Base-by-base conservation (phyloP, 352 stramenopile genomes). In the Phytophthora syringae region DNA sequence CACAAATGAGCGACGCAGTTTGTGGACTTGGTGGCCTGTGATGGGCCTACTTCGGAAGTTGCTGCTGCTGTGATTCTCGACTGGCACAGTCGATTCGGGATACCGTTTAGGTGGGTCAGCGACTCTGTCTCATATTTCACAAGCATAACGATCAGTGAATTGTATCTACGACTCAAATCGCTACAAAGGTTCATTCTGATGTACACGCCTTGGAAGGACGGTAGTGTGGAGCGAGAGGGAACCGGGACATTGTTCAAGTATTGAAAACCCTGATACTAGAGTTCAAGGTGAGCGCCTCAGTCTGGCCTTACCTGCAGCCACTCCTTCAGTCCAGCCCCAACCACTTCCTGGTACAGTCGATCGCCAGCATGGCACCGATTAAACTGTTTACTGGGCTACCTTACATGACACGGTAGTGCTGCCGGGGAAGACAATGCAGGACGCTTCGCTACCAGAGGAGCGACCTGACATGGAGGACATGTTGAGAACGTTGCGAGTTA, bases 51-150 rank as follows among this genome's bases (percentile, higher is more conserved):
- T 3, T 64, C 44, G n/a, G 36, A 49, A 7, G 56, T 64, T 27
- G 45, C 56, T n/a, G 56, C 56, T 22, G 9, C 44, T 52, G 24
- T 12, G 15, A 32, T 52, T 36, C 24, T 52, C 13, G 44, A 52
- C 44, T 52, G 44, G 44, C 21, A 52, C 24, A 52, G 44, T 52
- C 44, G 44, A 20, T 52, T 50, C 55, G 66, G 53, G n/a, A 16
- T 51, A 25, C 61, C 67, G 18, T 9, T 22, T 64, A 9, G 9
- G 34, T 76, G 60, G 66, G 45, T 79, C 5, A 68, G 52, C 22
- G 65, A 76, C 44, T 15, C 47, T 10, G 72, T 58, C 1, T 61
- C 7, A 24, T 12, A 43, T 34, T 54, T 42, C 12, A 54, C 47
- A 6, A 54, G 11, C 28, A 54, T 43, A 11, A n/a, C 43, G 47